Base-by-base conservation (phyloP, 2,329 filamentous ascomycete species). In the Pseudogymnoascus sp. region DNA sequence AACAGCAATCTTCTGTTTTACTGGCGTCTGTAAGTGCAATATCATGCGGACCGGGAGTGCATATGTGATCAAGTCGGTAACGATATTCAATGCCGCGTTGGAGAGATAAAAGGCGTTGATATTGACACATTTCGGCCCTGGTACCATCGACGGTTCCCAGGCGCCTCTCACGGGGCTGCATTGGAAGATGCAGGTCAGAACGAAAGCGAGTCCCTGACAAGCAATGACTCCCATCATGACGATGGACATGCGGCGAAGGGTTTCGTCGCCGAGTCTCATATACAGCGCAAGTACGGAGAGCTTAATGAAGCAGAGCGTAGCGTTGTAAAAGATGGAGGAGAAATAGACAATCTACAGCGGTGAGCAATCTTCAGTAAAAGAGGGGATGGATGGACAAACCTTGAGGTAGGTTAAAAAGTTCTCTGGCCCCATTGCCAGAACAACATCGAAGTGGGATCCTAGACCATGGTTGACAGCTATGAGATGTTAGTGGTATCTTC, bases 91-190 rank as follows among this genome's bases (percentile, higher is more conserved):
- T 2, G 75, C 78, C 0, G 79, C 78, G 64, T 80, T 79, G 62
- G 75, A 72, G 21, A 81, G 74, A 66, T 81, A 81, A 68, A 81
- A 79, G 16, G 77, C 72, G 60, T 79, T 78, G 66, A 80, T 77
- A 59, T 78, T 70, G 62, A 81, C 71, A 67, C 79, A 81, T 61
- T 71, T 31, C 5, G 46, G 46, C 5, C n/a, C 5, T 10, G 46
- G 46, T 1, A 73, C 34, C 18, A 73, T 67, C 14, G 67, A 67
- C n/a, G 68, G 67, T 36, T 76, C 70, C 77, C 78, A 80, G 42
- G 73, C 75, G 59, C 71, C 75, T 14, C 67, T 66, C 37, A 79
- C 70, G 11, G 78, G 78, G 5, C 66, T 66, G 66, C 78, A 80
- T 64, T 79, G 78, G 67, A 81, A 78, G 25, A 76, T 77, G 23